phyloP scores from a whole-genome alignment of 768 basidiomycete genomes.

The Botryobasidium botryosum region DNA sequence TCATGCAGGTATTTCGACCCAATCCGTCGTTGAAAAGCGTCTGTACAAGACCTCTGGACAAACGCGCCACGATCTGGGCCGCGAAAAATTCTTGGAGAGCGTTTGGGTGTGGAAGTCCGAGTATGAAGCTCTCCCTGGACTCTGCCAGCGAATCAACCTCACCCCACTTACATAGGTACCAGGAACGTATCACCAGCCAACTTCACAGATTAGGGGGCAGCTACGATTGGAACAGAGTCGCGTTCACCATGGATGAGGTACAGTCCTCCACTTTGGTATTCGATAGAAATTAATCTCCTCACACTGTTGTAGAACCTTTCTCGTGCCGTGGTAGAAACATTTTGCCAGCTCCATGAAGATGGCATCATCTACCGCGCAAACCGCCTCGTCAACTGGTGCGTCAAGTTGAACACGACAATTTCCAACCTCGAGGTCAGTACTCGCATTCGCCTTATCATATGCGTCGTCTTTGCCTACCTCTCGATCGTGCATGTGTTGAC shows the following conservation, averaged over 20 bases:
- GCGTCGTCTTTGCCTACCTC: not conserved
- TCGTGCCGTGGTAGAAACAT: constrained; percentile 80
- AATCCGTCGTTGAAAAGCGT: constrained; percentile 91
- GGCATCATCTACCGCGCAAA: constrained; percentile 91
- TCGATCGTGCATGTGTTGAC: not conserved
- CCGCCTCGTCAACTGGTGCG: constrained; percentile 96
- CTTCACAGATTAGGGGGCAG: constrained; percentile 78
- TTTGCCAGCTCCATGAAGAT: constrained; percentile 80
- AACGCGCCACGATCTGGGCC: constrained; percentile 86
- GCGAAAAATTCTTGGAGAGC: constrained; percentile 76
- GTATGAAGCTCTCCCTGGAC: constrained; percentile 28
- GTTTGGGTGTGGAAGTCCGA: constrained; percentile 97
- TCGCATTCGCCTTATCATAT: not conserved
- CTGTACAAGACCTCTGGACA: constrained; percentile 66
- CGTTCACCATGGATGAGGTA: constrained; percentile 91
- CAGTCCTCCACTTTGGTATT: constrained; percentile 12
- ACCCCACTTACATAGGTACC: constrained; percentile 41
- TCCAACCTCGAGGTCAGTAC: constrained; percentile 81
- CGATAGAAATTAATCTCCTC: not conserved
- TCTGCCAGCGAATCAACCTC: not conserved
- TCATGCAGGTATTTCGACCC: constrained; percentile 96
- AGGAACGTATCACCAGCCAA: constrained; percentile 81
- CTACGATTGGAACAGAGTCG: constrained; percentile 85
- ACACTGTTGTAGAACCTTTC: constrained; percentile 49
- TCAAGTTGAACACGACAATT: constrained; percentile 83